Evolutionary conservation across 805 yeast species (phyloP), one percentile per base, ranked within the genome.

Genomic region (Phaffomyces opuntiae): DNA sequence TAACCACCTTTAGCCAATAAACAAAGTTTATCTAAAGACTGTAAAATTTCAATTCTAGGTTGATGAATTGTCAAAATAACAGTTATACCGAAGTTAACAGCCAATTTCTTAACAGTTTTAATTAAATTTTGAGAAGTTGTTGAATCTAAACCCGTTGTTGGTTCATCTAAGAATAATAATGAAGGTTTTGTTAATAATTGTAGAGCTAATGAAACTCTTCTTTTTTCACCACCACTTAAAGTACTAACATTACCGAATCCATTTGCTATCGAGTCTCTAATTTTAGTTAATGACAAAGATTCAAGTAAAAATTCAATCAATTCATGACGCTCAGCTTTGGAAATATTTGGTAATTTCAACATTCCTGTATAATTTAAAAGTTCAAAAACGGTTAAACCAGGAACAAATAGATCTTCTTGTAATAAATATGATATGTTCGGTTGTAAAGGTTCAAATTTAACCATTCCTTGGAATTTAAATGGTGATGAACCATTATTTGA

Each of bases 141-240:
- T 6, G 95, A 81, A 62, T 87, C 96, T 32, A 87, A 65, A 0
- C 96, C 95, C 0, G 96, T 87, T 1, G 96, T 87, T 7, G 96
- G 95, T 55, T 87, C 96, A 61, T 87, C 96, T 38, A 87, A 63
- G 55, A 87, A 87, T 49, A 88, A 63, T 2, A 87, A 67, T 0
- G 89, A 78, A 0, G 96, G 96, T 51, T 80, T 83, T 7, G 85
- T 76, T 40, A 87, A 68, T 57, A 87, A 66, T 60, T 87, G 95
- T 16, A 87, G 76, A 0, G 87, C 96, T 34, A 87, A 75, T 39
- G 90, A 81, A 5, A 85, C 72, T 48, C 96, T 64, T 55, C 96
- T 63, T 56, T 81, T 83, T 57, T 87, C 96, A 31, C 96, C 96
- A 14, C 96, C 96, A 5, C 91, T 83, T 6, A 87, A 65, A 12